Evolutionary conservation across 2,329 filamentous ascomycete genomes (phyloP).

Genomic region (Claviceps cyperi): DNA sequence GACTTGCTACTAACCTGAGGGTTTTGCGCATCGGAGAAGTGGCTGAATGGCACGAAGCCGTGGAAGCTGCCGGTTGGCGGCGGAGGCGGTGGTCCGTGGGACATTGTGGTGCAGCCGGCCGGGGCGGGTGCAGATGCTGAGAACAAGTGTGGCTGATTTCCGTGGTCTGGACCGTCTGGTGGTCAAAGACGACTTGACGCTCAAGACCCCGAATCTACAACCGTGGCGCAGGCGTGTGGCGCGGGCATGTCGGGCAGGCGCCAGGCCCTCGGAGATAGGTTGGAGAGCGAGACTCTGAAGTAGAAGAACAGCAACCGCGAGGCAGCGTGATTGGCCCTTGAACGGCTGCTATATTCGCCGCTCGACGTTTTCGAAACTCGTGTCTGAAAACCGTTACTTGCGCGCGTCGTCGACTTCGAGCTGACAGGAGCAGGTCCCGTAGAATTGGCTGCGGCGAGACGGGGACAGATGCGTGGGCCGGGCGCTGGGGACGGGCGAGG

Average conservation of each 20-base stretch:
- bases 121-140: too few species aligned
- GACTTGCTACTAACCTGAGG: constrained; percentile 3
- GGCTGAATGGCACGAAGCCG: constrained; percentile 2
- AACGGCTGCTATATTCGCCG: not conserved
- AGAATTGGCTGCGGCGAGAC: not conserved
- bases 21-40: constrained; percentile 3
- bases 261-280: not conserved
- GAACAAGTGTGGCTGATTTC: too few species aligned
- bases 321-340: not conserved
- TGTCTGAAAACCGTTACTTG: too few species aligned
- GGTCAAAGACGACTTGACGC: too few species aligned
- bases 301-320: not conserved
- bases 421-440: not conserved
- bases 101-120: constrained; percentile 4
- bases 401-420: not conserved
- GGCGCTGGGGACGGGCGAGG: not conserved
- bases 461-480: not conserved
- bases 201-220: not conserved
- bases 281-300: not conserved
- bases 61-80: constrained; percentile 3
- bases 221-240: constrained; percentile 3
- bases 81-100: constrained; percentile 5
- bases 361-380: too few species aligned
- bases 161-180: too few species aligned
- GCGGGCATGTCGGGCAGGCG: constrained; percentile 4